Percentiles rank a stretch among this genome's conserved stretches.
phyloP scores from a whole-genome alignment of 306 rosid species.

The Astragalus glycyphyllos region DNA sequence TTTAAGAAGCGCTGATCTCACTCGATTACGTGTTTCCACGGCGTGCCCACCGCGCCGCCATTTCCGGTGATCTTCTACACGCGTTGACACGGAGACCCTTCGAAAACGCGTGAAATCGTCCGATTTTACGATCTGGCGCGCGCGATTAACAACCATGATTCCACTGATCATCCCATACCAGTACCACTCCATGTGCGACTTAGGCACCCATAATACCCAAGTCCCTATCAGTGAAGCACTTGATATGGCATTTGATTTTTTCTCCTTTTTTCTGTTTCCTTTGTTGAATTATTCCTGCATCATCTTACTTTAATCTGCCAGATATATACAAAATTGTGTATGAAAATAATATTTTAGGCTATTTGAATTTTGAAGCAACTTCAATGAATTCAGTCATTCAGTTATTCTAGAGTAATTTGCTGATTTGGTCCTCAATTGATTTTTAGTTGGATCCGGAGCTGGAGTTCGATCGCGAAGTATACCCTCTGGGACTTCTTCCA shows the following conservation, averaged over 20 bases:
- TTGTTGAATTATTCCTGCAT: slow-evolving; percentile 21
- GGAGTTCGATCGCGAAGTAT: slow-evolving; percentile 99
- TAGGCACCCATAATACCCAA: too few relatives aligned
- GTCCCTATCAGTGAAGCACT: not conserved
- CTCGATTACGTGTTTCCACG: too few relatives aligned
- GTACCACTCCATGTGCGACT: too few relatives aligned
- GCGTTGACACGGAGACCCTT: too few relatives aligned
- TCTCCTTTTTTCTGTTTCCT: not conserved
- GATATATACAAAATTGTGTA: slow-evolving; percentile 16
- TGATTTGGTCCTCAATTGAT: slow-evolving; percentile 42
- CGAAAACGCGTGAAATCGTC: too few relatives aligned
- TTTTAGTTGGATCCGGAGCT: slow-evolving; percentile 97
- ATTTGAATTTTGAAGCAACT: slow-evolving; percentile 36
- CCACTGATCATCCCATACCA: too few relatives aligned
- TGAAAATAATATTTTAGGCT: slow-evolving; percentile 11
- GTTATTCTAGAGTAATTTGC: slow-evolving; percentile 36
- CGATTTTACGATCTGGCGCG: too few relatives aligned
- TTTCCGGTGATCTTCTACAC: too few relatives aligned
- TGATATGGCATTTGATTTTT: slow-evolving; percentile 8
- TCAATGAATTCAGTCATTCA: slow-evolving; percentile 34
- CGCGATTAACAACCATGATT: too few relatives aligned
- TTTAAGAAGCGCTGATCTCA: too few relatives aligned
- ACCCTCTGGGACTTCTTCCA: slow-evolving; percentile 97
- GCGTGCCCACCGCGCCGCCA: too few relatives aligned
- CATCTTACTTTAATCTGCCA: slow-evolving; percentile 38